Evolutionary conservation across 331 rosid genomes (phyloP).

Genomic region (Acacia pycnantha): DNA sequence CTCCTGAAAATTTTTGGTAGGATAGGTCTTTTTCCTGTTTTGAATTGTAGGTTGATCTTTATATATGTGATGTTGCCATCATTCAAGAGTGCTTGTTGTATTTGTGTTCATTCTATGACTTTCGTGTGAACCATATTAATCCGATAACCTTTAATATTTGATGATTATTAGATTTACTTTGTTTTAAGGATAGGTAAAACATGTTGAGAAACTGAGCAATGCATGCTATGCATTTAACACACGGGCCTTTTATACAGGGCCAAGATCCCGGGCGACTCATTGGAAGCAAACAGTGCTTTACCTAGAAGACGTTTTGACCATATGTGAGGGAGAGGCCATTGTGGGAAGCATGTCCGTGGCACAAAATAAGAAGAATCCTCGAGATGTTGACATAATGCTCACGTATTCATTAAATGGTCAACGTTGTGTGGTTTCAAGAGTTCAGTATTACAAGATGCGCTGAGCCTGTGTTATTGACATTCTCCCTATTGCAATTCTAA

Average conservation of each 20-base stretch:
- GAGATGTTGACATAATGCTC: conserved; percentile 85
- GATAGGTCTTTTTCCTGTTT: background rate
- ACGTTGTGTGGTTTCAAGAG: conserved; percentile 60
- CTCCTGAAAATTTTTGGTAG: background rate
- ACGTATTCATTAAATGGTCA: conserved; percentile 76
- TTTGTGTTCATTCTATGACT: no score
- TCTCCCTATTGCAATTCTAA: background rate
- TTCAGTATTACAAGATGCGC: conserved; percentile 90
- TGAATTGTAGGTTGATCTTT: background rate
- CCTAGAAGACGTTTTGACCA: conserved; percentile 86
- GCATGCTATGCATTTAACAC: conserved; percentile 3
- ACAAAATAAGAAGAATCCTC: conserved; percentile 81
- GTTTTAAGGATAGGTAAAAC: background rate
- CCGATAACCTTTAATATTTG: background rate
- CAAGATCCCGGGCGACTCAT: conserved; percentile 82
- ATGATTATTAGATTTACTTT: background rate
- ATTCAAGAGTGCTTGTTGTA: no score
- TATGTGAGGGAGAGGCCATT: conserved; percentile 86
- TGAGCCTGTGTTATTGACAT: conserved; percentile 24
- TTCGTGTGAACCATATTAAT: no score
- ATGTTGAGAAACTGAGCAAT: background rate
- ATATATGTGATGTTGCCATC: no score
- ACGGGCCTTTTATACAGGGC: conserved; percentile 51
- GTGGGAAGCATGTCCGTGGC: conserved; percentile 80
- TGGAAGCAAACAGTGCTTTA: conserved; percentile 99